Percentiles rank a stretch among this genome's conserved stretches.
phyloP scores from a whole-genome alignment of 1,139 yeast genomes.

The Geotrichum histeridarum region DNA sequence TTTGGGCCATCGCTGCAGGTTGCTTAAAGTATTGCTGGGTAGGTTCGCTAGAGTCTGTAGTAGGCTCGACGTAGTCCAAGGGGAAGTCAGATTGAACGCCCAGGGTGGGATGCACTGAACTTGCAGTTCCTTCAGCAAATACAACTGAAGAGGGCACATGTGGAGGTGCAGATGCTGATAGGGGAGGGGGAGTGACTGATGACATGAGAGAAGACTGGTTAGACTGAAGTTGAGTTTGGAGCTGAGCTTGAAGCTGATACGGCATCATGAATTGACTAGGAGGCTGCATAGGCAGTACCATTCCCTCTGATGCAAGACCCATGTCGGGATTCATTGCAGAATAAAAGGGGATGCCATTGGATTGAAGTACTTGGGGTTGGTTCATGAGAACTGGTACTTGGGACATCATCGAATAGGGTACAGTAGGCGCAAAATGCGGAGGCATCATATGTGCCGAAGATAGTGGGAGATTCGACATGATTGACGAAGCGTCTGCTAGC shows the following conservation, averaged over 20 bases:
- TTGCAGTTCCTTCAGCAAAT: background rate
- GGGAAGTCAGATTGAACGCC: slow-evolving; percentile 16
- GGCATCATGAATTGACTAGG: background rate
- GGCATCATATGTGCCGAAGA: slow-evolving; percentile 15
- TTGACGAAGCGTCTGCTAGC: slow-evolving; percentile 35
- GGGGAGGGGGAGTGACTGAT: background rate
- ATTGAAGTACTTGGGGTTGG: slow-evolving; percentile 3
- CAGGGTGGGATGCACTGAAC: background rate
- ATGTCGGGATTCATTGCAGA: background rate
- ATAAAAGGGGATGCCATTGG: slow-evolving; percentile 3
- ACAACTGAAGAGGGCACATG: background rate
- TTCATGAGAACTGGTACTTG: background rate
- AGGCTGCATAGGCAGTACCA: slow-evolving; percentile 3
- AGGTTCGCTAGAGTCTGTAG: background rate
- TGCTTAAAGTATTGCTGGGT: background rate
- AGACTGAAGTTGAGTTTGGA: background rate
- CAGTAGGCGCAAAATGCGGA: slow-evolving; percentile 3
- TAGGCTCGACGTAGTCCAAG: slow-evolving; percentile 14
- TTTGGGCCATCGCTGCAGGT: background rate
- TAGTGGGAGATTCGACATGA: slow-evolving; percentile 18
- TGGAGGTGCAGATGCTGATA: background rate
- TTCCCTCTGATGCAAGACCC: background rate
- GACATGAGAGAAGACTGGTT: background rate
- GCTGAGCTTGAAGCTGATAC: background rate
- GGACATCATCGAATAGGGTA: slow-evolving; percentile 5